These are phyloP conservation scores for Biscutella laevigata DNA, from an alignment of 441 rosid species.

Conservation along the genomic window DNA sequence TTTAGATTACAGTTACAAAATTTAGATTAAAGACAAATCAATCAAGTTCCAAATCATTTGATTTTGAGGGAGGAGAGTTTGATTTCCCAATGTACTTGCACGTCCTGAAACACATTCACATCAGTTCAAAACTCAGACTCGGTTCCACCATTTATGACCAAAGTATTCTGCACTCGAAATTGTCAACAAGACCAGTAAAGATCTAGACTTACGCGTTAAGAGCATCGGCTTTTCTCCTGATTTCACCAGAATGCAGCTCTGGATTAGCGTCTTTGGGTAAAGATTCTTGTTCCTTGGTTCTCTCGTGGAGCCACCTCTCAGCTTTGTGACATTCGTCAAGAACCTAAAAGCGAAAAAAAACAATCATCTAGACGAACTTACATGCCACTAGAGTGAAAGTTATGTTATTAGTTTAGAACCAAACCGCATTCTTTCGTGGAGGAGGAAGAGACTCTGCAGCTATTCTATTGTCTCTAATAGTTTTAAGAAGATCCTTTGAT, in stretches of 20 bases:
- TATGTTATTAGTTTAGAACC: neutral
- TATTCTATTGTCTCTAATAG: slow-evolving; percentile 34
- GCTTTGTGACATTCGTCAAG: slow-evolving; percentile 45
- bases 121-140: neutral
- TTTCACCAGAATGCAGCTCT: slow-evolving; percentile 37
- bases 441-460: slow-evolving; percentile 47
- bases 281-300: slow-evolving; percentile 36
- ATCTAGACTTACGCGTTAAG: slow-evolving; percentile 39
- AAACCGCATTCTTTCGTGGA: slow-evolving; percentile 35
- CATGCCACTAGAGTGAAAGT: neutral
- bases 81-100: slow-evolving; percentile 42
- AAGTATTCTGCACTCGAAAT: neutral
- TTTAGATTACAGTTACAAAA: slow-evolving; percentile 9
- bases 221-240: slow-evolving; percentile 47
- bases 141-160: neutral
- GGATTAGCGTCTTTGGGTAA: slow-evolving; percentile 44
- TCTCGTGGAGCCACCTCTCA: slow-evolving; percentile 55
- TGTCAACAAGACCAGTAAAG: neutral
- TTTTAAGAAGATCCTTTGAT: slow-evolving; percentile 41
- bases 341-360: slow-evolving; percentile 32
- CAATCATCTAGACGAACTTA: neutral
- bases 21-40: slow-evolving; percentile 1
- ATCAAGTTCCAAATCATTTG: slow-evolving; percentile 33
- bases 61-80: slow-evolving; percentile 25
- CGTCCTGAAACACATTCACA: slow-evolving; percentile 37